A percentile compares a stretch with the other conserved stretches of the same genome.
Conservation (phyloP, 2,329 filamentous ascomycete species). For the Emergomyces pasteurianus region DNA sequence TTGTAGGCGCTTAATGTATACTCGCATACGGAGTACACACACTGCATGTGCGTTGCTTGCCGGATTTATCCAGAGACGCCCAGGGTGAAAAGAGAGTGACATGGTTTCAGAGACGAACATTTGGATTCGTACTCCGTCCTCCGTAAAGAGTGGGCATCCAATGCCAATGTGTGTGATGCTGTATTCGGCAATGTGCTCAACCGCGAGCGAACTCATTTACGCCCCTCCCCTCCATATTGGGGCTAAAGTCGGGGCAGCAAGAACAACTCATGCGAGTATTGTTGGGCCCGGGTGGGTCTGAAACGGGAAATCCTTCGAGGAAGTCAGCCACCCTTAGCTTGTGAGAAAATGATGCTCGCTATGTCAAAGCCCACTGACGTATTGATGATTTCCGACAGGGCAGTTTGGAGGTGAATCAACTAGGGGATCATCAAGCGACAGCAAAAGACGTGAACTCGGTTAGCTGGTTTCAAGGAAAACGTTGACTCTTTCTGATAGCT, state of each 20-base stretch:
- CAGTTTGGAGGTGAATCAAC: neutral
- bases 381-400: neutral
- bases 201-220: neutral
- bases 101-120: neutral
- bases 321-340: neutral
- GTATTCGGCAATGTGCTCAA: neutral
- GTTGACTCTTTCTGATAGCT: neutral
- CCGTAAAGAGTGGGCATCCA: neutral
- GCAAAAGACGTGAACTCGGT: neutral
- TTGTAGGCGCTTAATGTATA: neutral
- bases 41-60: neutral
- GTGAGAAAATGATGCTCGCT: neutral
- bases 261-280: neutral
- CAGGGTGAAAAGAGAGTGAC: neutral
- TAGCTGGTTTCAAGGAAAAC: neutral
- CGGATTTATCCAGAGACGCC: neutral
- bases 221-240: neutral
- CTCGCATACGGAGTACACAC: neutral
- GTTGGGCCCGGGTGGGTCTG: neutral
- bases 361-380: neutral
- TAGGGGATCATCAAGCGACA: neutral
- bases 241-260: neutral
- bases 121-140: too few relatives aligned
- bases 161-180: neutral
- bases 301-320: neutral